These are phyloP conservation scores for Fusarium guadeloupense DNA, from an alignment of 2,329 filamentous ascomycete genomes.

Conservation along the genomic window DNA sequence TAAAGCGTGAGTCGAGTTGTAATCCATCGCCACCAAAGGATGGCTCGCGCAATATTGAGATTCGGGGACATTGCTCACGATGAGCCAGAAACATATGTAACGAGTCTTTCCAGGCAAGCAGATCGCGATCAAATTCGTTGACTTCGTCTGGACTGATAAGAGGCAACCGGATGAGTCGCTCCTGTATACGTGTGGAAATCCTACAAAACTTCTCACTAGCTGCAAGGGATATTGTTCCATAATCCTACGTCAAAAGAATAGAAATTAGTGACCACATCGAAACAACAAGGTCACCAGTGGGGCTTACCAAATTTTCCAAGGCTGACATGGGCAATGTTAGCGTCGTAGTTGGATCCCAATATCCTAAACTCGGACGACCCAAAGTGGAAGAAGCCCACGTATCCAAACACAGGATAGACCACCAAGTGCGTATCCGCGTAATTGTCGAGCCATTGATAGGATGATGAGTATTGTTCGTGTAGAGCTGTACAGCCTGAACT, in stretches of 20 bases:
- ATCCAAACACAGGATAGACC: constrained; percentile 77
- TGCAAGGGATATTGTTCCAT: constrained; percentile 69
- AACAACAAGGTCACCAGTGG: neutral
- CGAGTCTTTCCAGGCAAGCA: neutral
- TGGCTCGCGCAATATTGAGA: neutral
- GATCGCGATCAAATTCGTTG: neutral
- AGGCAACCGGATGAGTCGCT: constrained; percentile 75
- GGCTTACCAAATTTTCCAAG: neutral
- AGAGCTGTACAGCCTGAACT: constrained; percentile 51
- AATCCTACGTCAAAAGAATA: constrained; percentile 55
- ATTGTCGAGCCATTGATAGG: constrained; percentile 50
- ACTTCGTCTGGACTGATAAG: constrained; percentile 70
- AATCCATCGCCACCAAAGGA: neutral
- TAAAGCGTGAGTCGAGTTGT: constrained; percentile 9
- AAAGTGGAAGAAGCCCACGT: constrained; percentile 78
- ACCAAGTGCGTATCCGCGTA: constrained; percentile 67
- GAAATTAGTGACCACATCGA: neutral
- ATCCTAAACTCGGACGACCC: constrained; percentile 74
- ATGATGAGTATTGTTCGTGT: constrained; percentile 45
- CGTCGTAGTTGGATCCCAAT: constrained; percentile 67
- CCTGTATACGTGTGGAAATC: constrained; percentile 80
- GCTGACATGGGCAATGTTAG: constrained; percentile 61
- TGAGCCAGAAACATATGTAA: neutral
- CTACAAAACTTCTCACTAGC: constrained; percentile 80
- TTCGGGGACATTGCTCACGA: neutral